These are phyloP conservation scores for Cercophora sp. DNA, from an alignment of 495 filamentous ascomycete species.

Conservation along the genomic window DNA sequence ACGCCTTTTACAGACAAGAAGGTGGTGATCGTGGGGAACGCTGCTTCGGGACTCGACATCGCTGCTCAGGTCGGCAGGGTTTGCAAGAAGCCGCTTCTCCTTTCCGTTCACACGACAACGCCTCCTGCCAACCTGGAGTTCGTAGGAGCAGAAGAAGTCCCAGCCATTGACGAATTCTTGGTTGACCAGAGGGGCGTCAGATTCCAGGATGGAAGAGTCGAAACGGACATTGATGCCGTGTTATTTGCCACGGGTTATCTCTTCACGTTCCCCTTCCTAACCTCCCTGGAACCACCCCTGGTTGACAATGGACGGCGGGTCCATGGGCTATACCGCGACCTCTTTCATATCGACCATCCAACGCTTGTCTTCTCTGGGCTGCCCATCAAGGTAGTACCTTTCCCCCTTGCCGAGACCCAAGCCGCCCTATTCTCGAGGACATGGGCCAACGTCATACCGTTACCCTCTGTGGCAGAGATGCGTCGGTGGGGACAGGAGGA, in stretches of 20 bases:
- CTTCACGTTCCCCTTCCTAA: constrained; percentile 67
- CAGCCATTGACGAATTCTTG: constrained; percentile 40
- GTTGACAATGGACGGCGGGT: constrained; percentile 67
- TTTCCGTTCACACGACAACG: constrained; percentile 38
- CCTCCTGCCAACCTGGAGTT: constrained; percentile 26
- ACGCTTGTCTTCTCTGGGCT: constrained; percentile 75
- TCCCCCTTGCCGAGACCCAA: constrained; percentile 75
- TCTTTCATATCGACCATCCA: constrained; percentile 71
- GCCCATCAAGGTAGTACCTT: constrained; percentile 77
- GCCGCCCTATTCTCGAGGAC: constrained; percentile 70
- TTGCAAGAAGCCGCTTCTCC: constrained; percentile 37
- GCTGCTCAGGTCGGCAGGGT: constrained; percentile 63
- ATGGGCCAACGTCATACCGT: constrained; percentile 60
- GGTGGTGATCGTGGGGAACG: constrained; percentile 70
- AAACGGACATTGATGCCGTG: constrained; percentile 59
- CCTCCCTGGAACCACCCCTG: constrained; percentile 50
- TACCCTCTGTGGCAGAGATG: constrained; percentile 65
- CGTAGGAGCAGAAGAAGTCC: constrained; percentile 34
- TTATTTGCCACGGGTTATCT: constrained; percentile 75
- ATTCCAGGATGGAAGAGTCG: constrained; percentile 42
- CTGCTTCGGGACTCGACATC: constrained; percentile 77
- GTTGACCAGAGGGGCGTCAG: constrained; percentile 31
- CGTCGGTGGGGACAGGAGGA: constrained; percentile 49
- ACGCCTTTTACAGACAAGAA: constrained; percentile 51
- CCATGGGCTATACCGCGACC: constrained; percentile 66